Percentiles rank a stretch among this genome's conserved stretches.
Conservation (phyloP, 306 rosid genomes). For the Alnus rubra region DNA sequence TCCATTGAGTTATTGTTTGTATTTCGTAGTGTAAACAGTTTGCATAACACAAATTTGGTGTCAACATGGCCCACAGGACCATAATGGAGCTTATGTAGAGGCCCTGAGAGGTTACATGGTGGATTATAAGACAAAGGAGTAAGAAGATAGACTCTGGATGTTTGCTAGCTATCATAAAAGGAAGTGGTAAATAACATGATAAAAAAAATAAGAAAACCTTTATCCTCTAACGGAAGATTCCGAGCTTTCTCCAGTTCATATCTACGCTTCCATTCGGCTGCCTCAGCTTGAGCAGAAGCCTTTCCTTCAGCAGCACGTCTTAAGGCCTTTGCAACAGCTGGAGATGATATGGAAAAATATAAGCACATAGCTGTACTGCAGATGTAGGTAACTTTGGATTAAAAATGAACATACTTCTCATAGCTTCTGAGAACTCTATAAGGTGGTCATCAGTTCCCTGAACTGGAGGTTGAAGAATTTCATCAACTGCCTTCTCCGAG, state of each 20-base stretch:
- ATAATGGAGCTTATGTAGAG: background rate
- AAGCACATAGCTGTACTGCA: conserved; percentile 32
- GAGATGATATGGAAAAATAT: conserved; percentile 40
- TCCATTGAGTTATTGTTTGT: background rate
- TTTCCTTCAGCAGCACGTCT: conserved; percentile 90
- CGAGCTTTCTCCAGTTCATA: conserved; percentile 77
- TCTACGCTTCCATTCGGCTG: conserved; percentile 96
- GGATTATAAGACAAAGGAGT: background rate
- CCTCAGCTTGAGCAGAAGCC: conserved; percentile 95
- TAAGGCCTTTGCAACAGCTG: conserved; percentile 92
- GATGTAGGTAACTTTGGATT: conserved; percentile 25
- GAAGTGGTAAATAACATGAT: background rate
- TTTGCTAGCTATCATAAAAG: background rate
- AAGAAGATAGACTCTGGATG: background rate
- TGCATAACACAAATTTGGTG: background rate
- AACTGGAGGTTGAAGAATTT: conserved; percentile 65
- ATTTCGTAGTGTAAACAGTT: background rate
- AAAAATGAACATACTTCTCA: conserved; percentile 73
- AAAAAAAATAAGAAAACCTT: conserved; percentile 47
- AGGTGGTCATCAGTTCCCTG: conserved; percentile 88
- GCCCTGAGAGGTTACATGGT: background rate
- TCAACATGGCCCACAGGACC: background rate
- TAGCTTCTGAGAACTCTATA: conserved; percentile 91
- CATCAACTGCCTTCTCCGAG: conserved; percentile 80
- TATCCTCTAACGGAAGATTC: conserved; percentile 56